Conservation (phyloP, 2,329 filamentous ascomycete genomes). For the Cercospora nicotianae region DNA sequence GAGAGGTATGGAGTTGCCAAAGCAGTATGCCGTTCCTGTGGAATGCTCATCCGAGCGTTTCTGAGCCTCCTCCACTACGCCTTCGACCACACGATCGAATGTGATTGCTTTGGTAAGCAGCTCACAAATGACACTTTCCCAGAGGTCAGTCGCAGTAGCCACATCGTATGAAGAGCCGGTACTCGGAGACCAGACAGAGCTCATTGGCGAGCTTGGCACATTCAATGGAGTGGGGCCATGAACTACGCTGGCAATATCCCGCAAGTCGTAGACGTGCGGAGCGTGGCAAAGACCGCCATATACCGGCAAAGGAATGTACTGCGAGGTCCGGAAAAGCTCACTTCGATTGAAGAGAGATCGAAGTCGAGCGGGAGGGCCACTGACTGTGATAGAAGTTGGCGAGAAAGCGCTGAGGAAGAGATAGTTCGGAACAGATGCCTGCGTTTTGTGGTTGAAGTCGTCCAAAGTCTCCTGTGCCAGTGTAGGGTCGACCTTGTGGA, state of each 20-base stretch:
- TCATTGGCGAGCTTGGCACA: conserved; percentile 22
- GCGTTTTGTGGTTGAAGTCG: conserved; percentile 22
- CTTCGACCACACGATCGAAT: conserved; percentile 32
- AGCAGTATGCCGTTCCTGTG: conserved; percentile 17
- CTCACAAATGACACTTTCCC: conserved; percentile 28
- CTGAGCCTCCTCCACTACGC: conserved; percentile 23
- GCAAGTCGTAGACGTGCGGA: conserved; percentile 31
- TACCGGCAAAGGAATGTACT: conserved; percentile 32
- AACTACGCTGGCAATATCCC: conserved; percentile 34
- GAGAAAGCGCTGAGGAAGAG: conserved; percentile 35
- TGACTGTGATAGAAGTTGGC: conserved; percentile 35
- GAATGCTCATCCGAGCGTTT: background rate
- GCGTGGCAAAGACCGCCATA: conserved; percentile 37
- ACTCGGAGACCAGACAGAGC: conserved; percentile 38
- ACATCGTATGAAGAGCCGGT: conserved; percentile 35
- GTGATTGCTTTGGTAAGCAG: conserved; percentile 33
- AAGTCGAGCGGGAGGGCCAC: conserved; percentile 36
- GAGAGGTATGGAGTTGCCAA: conserved; percentile 31
- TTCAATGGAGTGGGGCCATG: background rate
- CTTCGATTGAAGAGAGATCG: conserved; percentile 31
- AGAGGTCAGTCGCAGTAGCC: conserved; percentile 27
- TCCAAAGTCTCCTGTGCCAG: conserved; percentile 46
- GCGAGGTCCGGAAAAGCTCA: conserved; percentile 28
- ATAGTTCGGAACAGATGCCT: conserved; percentile 25
- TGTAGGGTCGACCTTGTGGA: conserved; percentile 38